Base-by-base conservation (phyloP, 2,329 filamentous ascomycete genomes). In the Phaeosphaeria sp. region DNA sequence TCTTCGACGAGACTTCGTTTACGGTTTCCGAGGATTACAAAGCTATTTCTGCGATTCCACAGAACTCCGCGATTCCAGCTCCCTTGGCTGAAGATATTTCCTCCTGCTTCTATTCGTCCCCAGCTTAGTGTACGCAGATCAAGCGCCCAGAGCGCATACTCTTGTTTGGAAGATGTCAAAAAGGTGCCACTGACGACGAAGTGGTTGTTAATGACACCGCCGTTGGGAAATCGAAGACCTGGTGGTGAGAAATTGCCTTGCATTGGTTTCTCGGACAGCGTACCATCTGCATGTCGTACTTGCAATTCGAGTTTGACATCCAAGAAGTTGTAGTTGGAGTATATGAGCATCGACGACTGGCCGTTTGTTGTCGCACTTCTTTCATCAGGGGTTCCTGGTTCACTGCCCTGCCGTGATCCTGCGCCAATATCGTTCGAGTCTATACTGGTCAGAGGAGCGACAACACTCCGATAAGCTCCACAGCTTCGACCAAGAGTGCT, bases 131-230 rank as follows among this genome's bases (percentile, higher is more conserved):
- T 95, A 57, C 90, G 88, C 55, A 99, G 79, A 72, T 99, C 93
- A 48, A 99, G 80, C 1, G 95, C 94, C 95, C 95, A 99, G 1
- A 99, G 83, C 0, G 95, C 94, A 77, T 98, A 99, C 76, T 99
- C 95, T 74, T 98, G 94, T 78, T 97, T 98, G 1, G 94, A 97
- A 1, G 94, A 97, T 0, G 95, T 99, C 56, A 99, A 84, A 74
- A 98, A 98, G 0, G 95, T 99, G 25, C 95, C 95, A 73, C 93
- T 97, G 21, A 99, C 94, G 44, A 99, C 93, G 71, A 99, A 98
- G 75, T 97, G 91, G 6, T 92, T 94, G 76, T 97, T 94, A 65
- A 98, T 94, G 48, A 99, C 88, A 43, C 93, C 95, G 27, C 95
- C 95, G 63, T 97, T 99, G 1, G 95, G 95, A 71, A 99, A 99